Base-by-base conservation (phyloP, 495 filamentous ascomycete species). In the Daldinia bambusicola region DNA sequence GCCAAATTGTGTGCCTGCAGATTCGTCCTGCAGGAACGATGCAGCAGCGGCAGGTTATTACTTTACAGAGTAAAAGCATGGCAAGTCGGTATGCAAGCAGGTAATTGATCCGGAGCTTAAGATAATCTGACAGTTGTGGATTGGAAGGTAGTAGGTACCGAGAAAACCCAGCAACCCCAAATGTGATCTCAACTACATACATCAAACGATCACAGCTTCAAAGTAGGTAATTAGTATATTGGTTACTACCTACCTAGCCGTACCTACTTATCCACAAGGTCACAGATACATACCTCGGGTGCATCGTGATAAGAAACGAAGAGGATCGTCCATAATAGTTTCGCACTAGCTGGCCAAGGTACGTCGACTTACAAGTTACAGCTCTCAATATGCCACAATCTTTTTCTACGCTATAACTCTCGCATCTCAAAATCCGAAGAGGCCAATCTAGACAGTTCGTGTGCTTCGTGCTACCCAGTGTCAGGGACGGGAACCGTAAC, bases 1-100 rank as follows among this genome's bases (percentile, higher is more conserved):
- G 63, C 59, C 66, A 69, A 69, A 61, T 74, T 64, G 34, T 76
- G 75, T 74, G 71, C 75, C 75, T 76, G 75, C 75, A 77, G 62
- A 70, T 64, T 73, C 67, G 62, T 74, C 69, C 74, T 77, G 75
- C 75, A 77, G 75, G 75, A 77, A 77, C 75, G 66, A 73, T 66
- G 70, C 68, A 73, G 34, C 50, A 59, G 56, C 70, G 66, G 70
- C 66, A 69, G 50, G 63, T 58, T 69, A 69, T 66, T 73, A 73
- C 70, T 73, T 36, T 63, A 69, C 66, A 41, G 60, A 69, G 70
- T 60, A 69, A 69, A 56, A 56, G 56, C 57, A 68, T 68, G 41
- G 61, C 32, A 69, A 61, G 66, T 73, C 70, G 57, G 66, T 73
- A 73, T 73, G 66, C 70, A 69, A 55, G 61, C 57, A 69, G 61